Base-by-base conservation (phyloP, 2,329 filamentous ascomycete species). In the Sordariomycetes sp. region DNA sequence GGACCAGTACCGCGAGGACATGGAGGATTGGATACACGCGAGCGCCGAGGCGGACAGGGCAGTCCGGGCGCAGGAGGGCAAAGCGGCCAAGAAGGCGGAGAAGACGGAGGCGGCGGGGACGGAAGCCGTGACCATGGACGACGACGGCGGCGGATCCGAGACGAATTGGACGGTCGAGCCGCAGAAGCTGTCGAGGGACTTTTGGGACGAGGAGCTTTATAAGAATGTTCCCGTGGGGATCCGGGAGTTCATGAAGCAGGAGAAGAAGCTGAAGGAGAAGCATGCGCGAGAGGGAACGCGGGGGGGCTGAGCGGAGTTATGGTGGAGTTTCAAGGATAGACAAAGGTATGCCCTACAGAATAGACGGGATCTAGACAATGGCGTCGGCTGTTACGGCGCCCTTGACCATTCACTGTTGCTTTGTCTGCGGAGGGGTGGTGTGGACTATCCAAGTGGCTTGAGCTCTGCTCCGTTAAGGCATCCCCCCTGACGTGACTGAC, bases 231-330 rank as follows among this genome's bases (percentile, higher is more conserved):
- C 94, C 0, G 88, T 97, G 10, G 94, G 92, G 0, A 96, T 99
- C 62, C 78, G 89, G 60, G 92, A 96, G 69, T 99, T 99, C 66
- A 97, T 99, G 92, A 90, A 87, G 75, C 90, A 86, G 60, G 94
- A 99, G 75, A 97, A 97, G 79, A 86, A 77, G 69, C 70, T 99
- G 60, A 92, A 89, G 70, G 78, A 88, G 69, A 86, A 82, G 69
- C 88, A 91, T 67, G 69, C 73, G 64, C 72, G 75, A 55, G 81
- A 84, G 57, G 74, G 77, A n/a, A 74, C 72, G 1, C 55, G 66
- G n/a, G 73, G 74, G 1, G 72, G 70, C n/a, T 76, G 65, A 66
- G 39, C 7, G 15, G 42, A 34, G 53, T 35, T n/a, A 24, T n/a
- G 6, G 45, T 22, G 5, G 45, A 10, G 10, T 50, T 22, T 20